Evolutionary conservation across 345 rosid species (phyloP).

Genomic region (Kandelia obovata): DNA sequence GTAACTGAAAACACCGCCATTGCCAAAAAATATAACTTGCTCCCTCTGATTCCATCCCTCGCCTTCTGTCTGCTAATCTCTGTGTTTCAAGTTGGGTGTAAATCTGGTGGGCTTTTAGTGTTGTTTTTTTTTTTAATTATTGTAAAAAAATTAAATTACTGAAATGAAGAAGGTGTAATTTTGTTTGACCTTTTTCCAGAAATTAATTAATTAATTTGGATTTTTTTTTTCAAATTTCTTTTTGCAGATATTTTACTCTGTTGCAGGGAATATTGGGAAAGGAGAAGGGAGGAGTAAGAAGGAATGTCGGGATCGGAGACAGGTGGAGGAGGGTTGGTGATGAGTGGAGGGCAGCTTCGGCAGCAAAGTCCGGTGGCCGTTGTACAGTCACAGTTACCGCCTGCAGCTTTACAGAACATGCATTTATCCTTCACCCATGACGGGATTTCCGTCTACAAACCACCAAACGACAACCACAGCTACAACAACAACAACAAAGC

Average conservation of each 20-base stretch:
- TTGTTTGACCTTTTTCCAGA: too few relatives aligned
- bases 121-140: too few relatives aligned
- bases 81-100: too few relatives aligned
- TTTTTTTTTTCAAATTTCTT: neutral
- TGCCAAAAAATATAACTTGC: neutral
- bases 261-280: constrained; percentile 20
- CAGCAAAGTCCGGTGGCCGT: constrained; percentile 23
- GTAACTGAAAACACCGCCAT: neutral
- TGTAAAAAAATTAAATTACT: too few relatives aligned
- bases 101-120: too few relatives aligned
- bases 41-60: too few relatives aligned
- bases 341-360: constrained; percentile 25
- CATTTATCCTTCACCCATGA: constrained; percentile 47
- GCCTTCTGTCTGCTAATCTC: too few relatives aligned
- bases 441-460: constrained; percentile 45
- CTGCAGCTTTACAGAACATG: constrained; percentile 42
- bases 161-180: too few relatives aligned
- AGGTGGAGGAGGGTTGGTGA: constrained; percentile 34
- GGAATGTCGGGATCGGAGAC: constrained; percentile 58
- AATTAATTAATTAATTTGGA: neutral
- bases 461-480: constrained; percentile 7
- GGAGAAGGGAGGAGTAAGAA: neutral
- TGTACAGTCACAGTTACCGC: constrained; percentile 21
- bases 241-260: constrained; percentile 6
- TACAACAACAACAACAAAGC: constrained; percentile 6